These are phyloP conservation scores for Phytophthora parvispora DNA, from an alignment of 352 stramenopile genomes.

Conservation along the genomic window DNA sequence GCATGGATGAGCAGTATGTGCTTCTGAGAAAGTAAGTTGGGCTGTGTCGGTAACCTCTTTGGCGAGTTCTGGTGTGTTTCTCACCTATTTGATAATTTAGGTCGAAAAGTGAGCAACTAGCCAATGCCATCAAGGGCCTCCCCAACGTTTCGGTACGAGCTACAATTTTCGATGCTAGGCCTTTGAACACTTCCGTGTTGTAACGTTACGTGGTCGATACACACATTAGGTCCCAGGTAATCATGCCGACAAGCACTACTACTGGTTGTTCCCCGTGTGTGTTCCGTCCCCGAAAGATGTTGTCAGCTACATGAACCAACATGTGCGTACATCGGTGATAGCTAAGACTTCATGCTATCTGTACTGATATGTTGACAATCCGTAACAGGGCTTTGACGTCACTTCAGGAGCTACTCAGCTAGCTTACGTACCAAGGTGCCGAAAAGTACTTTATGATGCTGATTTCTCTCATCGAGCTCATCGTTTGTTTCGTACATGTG, in stretches of 20 bases:
- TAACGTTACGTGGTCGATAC: no score
- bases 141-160: conserved; percentile 62
- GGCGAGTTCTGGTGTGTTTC: neutral
- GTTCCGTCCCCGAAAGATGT: conserved; percentile 64
- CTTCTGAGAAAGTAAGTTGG: conserved; percentile 77
- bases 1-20: conserved; percentile 79
- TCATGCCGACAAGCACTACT: conserved; percentile 74
- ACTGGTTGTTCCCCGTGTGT: conserved; percentile 87
- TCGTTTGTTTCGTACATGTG: no score
- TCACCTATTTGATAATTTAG: conserved; percentile 37
- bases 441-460: no score
- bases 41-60: conserved; percentile 16
- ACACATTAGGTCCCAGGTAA: conserved; percentile 80
- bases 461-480: no score
- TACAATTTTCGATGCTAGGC: neutral
- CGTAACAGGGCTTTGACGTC: conserved; percentile 78
- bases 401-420: conserved; percentile 82
- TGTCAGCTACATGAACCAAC: conserved; percentile 77
- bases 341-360: neutral
- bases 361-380: conserved; percentile 4
- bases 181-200: neutral
- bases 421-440: conserved; percentile 75
- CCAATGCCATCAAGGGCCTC: conserved; percentile 58
- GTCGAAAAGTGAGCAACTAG: conserved; percentile 76
- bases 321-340: conserved; percentile 42